phyloP scores from a whole-genome alignment of 257 asterid genomes.

The Petrea volubilis region DNA sequence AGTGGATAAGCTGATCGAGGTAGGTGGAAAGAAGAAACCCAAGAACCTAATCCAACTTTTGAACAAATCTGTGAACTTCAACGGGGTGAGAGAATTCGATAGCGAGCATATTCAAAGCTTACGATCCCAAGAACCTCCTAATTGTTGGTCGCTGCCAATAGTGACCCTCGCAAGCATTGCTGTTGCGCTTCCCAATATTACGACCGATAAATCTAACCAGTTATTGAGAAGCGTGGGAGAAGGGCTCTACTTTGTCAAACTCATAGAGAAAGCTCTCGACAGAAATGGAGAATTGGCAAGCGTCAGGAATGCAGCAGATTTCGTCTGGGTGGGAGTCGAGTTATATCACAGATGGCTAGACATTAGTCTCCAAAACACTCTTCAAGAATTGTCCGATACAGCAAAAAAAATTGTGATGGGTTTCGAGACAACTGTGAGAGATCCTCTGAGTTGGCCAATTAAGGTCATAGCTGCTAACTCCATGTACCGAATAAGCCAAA shows the following conservation, averaged over 20 bases:
- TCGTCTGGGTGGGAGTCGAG: background rate
- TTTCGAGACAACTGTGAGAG: too few species aligned
- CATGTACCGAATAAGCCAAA: slow-evolving; percentile 16
- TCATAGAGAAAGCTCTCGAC: background rate
- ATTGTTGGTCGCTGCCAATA: slow-evolving; percentile 24
- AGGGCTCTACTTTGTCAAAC: background rate
- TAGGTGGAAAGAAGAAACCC: slow-evolving; percentile 20
- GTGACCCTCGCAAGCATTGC: slow-evolving; percentile 38
- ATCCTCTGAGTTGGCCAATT: too few species aligned
- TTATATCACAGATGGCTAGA: slow-evolving; percentile 5
- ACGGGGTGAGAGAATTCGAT: background rate
- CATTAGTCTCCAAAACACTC: background rate
- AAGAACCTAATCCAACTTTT: slow-evolving; percentile 12
- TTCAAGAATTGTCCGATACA: background rate
- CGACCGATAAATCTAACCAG: background rate
- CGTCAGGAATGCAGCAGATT: background rate
- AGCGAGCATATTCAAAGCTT: background rate
- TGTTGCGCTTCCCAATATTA: slow-evolving; percentile 23
- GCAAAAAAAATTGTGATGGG: background rate
- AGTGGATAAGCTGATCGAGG: slow-evolving; percentile 15
- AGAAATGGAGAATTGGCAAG: background rate
- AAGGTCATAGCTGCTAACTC: slow-evolving; percentile 21
- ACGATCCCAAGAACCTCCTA: slow-evolving; percentile 18
- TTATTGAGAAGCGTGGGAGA: background rate
- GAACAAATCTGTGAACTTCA: background rate